phyloP scores from a whole-genome alignment of 225 moss, liverwort and hornwort species.

The Pseudoscleropodium purum region DNA sequence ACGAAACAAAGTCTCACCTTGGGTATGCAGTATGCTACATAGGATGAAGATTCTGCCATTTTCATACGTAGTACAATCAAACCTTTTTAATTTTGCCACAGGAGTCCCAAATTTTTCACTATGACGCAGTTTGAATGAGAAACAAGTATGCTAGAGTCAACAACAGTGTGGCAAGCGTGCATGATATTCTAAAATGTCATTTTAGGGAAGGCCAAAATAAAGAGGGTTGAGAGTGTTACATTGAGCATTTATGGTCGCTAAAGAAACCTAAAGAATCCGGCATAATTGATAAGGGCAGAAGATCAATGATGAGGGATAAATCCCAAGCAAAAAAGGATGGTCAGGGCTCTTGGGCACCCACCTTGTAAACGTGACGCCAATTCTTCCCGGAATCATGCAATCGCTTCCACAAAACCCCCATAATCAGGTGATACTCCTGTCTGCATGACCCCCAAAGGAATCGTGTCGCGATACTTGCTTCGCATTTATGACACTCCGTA shows the following conservation, averaged over 20 bases:
- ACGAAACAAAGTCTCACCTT: not conserved
- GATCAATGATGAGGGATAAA: not conserved
- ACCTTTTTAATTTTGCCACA: not conserved
- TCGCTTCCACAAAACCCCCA: conserved; percentile 90
- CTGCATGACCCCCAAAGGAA: conserved; percentile 29
- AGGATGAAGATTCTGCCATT: not conserved
- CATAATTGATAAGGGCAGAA: not conserved
- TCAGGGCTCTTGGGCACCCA: conserved; percentile 3
- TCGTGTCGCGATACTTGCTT: not conserved
- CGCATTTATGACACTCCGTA: not conserved
- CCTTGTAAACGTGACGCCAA: conserved; percentile 99
- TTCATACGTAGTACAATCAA: not conserved
- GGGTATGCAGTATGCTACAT: not conserved
- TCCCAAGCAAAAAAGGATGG: not conserved
- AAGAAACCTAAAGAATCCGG: not conserved
- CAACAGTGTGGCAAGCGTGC: not conserved
- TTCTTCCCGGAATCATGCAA: conserved; percentile 86
- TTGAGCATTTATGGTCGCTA: not conserved
- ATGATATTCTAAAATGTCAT: not conserved
- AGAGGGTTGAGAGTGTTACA: not conserved
- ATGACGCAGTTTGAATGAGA: not conserved
- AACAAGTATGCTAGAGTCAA: not conserved
- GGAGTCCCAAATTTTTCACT: not conserved
- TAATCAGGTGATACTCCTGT: conserved; percentile 85
- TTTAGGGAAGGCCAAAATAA: not conserved